These are phyloP conservation scores for Kwoniella sp. DNA, from an alignment of 768 basidiomycete genomes.

Conservation along the genomic window DNA sequence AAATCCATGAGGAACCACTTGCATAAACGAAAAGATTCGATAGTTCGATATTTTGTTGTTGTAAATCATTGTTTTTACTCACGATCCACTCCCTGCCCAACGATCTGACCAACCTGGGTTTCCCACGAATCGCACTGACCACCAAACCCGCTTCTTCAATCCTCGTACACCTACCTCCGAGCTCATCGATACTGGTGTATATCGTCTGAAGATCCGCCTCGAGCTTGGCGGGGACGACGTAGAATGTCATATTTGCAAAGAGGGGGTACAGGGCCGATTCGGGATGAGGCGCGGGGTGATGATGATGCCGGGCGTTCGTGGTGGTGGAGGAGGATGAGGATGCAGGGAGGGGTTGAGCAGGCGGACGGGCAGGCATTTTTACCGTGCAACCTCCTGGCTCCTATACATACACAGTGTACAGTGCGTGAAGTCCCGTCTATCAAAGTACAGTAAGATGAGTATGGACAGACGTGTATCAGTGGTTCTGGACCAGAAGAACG, in stretches of 20 bases:
- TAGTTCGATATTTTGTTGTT: not conserved
- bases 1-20: not conserved
- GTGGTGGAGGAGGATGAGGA: conserved; percentile 34
- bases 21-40: not conserved
- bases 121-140: conserved; percentile 43
- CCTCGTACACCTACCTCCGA: conserved; percentile 42
- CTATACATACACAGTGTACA: too few species aligned
- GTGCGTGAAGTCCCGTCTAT: too few species aligned
- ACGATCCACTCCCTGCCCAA: conserved; percentile 38
- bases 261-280: conserved; percentile 39
- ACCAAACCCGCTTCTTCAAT: conserved; percentile 33
- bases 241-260: conserved; percentile 46
- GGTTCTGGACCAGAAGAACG: too few species aligned
- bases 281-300: conserved; percentile 5
- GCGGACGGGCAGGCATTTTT: conserved; percentile 38
- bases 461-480: too few species aligned
- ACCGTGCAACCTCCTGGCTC: not conserved
- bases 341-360: conserved; percentile 23
- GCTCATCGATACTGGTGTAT: conserved; percentile 44
- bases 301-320: not conserved
- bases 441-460: too few species aligned
- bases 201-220: conserved; percentile 38
- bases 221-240: conserved; percentile 50
- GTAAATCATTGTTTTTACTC: conserved; percentile 18
- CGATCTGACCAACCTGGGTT: conserved; percentile 40